A percentile compares a stretch with the other conserved stretches of the same genome.
These are phyloP conservation scores for Globisporangium uncinulatum DNA, from an alignment of 352 stramenopile genomes.

Conservation along the genomic window DNA sequence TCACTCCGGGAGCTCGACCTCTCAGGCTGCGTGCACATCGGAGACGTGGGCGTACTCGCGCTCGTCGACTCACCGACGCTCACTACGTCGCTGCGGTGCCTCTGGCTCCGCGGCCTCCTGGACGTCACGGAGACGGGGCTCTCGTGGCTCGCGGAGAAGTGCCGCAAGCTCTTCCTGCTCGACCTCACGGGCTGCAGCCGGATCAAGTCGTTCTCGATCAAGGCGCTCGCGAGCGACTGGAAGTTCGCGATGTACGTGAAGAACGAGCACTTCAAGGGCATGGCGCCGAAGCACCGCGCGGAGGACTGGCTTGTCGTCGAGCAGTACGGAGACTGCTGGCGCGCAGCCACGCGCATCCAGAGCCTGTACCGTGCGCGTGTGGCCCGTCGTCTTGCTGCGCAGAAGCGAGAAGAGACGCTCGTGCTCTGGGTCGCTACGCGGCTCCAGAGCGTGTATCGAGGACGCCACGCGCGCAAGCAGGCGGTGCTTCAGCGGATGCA, in stretches of 20 bases:
- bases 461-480: constrained; percentile 46
- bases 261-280: constrained; percentile 62
- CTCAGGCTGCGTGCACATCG: constrained; percentile 60
- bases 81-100: constrained; percentile 33
- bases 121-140: constrained; percentile 72
- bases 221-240: constrained; percentile 51
- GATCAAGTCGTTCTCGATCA: constrained; percentile 45
- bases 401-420: constrained; percentile 44
- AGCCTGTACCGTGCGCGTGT: constrained; percentile 55
- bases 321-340: constrained; percentile 74
- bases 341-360: constrained; percentile 61
- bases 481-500: constrained; percentile 37
- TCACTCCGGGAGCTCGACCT: constrained; percentile 77
- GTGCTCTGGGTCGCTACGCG: constrained; percentile 46
- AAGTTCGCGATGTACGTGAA: constrained; percentile 41
- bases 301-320: constrained; percentile 83
- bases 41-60: constrained; percentile 74
- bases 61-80: constrained; percentile 42
- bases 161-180: constrained; percentile 46
- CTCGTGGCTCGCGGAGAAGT: constrained; percentile 85
- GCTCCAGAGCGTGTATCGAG: constrained; percentile 62
- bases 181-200: constrained; percentile 52
- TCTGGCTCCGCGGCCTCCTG: constrained; percentile 61
- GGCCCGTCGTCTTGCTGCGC: constrained; percentile 28
- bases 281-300: constrained; percentile 66